Base-by-base conservation (phyloP, 1,284 basidiomycete species). In the Puccinia triticina region DNA sequence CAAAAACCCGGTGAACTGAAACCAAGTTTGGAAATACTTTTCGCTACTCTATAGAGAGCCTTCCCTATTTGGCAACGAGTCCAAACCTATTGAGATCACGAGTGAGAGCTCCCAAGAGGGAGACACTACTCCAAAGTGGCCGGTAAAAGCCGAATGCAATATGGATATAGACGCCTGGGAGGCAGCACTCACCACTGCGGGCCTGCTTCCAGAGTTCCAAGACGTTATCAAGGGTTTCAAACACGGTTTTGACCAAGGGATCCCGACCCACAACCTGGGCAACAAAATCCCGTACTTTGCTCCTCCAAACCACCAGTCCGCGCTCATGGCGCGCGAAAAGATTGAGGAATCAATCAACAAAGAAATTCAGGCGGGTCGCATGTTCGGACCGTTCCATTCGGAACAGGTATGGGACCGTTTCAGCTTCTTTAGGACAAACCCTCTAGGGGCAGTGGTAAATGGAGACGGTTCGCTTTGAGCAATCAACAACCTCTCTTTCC, bases 401-500 rank as follows among this genome's bases (percentile, higher is more conserved):
- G 34, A 37, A 3, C 16, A 67, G 23, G 64, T 67, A 23, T 5
- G 8, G 5, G 16, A 26, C 8, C 26, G 16, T 7, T 59, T 59
- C 21, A 7, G 34, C 10, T 67, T 67, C 40, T 67, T 67, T 40
- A 18, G 64, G 10, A 40, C 64, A 2, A 67, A 67, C n/a, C 32
- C 64, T 1, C 64, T 67, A 40, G 64, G 64, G n/a, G 34, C 32
- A 1, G 64, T 67, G 64, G 64, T 67, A 10, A 67, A 67, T 21
- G 32, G 34, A 37, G 12, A 43, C 29, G 34, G 64, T 8, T 40
- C 64, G 4, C 10, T 67, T 1, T 18, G 40, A 67, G 16, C 64
- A 67, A 67, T 67, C 3, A 67, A 67, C 14, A 29, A 34, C 26
- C 43, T 67, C 18, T 66, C 61, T 4, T 66, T 66, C n/a, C 61